These are phyloP conservation scores for Pinus albicaulis DNA, from an alignment of 75 land plant species.

Conservation along the genomic window DNA sequence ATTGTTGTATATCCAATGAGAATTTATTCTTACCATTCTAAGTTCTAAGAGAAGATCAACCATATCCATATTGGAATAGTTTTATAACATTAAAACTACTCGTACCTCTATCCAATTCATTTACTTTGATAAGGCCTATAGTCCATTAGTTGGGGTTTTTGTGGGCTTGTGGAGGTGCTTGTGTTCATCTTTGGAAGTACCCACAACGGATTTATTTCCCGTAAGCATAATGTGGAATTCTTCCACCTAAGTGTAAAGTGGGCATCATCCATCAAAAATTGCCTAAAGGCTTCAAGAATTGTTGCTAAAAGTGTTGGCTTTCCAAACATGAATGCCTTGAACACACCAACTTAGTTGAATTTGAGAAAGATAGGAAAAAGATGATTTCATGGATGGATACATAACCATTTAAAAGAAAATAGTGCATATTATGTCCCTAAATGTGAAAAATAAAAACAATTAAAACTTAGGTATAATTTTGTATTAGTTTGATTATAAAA, in stretches of 20 bases:
- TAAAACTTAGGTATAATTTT: not conserved
- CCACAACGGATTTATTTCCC: conserved; percentile 52
- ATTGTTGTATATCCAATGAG: not conserved
- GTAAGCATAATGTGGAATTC: conserved; percentile 39
- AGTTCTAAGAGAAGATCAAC: conserved; percentile 59
- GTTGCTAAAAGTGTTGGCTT: conserved; percentile 62
- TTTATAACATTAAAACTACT: conserved; percentile 30
- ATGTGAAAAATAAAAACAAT: not conserved
- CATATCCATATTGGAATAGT: conserved; percentile 40
- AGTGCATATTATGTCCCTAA: not conserved
- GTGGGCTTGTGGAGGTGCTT: conserved; percentile 57
- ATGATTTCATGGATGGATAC: not conserved
- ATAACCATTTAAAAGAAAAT: not conserved
- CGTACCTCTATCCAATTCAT: conserved; percentile 41
- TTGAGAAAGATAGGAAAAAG: conserved; percentile 18
- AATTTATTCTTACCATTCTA: conserved; percentile 17
- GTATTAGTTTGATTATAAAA: too few species aligned
- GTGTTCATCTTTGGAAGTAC: conserved; percentile 51
- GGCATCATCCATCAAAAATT: conserved; percentile 53
- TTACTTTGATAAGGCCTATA: conserved; percentile 49
- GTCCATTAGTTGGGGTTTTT: conserved; percentile 52
- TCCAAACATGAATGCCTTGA: conserved; percentile 70
- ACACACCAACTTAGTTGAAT: conserved; percentile 46
- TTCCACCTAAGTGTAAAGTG: conserved; percentile 68
- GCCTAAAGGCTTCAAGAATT: conserved; percentile 42